Conservation (phyloP, 2,329 filamentous ascomycete species). For the Hansfordia pulvinata region DNA sequence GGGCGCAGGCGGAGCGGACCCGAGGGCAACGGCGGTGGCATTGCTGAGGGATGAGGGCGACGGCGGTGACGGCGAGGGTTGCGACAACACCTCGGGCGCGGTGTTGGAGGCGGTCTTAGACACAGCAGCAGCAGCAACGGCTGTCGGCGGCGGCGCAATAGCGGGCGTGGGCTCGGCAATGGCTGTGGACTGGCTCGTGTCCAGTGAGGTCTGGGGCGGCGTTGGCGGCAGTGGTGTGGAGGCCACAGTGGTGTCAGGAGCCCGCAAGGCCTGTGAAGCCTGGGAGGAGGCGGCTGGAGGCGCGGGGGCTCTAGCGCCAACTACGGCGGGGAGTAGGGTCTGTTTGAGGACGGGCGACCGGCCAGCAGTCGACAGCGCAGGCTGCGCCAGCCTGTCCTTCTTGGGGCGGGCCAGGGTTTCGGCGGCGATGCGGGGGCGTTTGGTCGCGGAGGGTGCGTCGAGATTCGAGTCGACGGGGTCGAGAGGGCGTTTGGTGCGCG, state of each 20-base stretch:
- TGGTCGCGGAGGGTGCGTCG: conserved; percentile 28
- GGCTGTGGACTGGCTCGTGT: conserved; percentile 3
- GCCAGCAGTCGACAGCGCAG: neutral
- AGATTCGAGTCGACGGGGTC: conserved; percentile 29
- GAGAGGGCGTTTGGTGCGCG: conserved; percentile 34
- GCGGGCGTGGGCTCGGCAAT: conserved; percentile 12
- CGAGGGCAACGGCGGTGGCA: conserved; percentile 8
- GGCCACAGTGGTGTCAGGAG: conserved; percentile 7
- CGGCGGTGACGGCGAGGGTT: conserved; percentile 2
- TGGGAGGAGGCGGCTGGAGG: conserved; percentile 2
- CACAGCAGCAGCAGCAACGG: conserved; percentile 3
- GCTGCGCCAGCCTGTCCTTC: no score
- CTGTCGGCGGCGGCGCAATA: conserved; percentile 12
- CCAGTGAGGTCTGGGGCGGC: conserved; percentile 4
- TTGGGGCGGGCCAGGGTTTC: conserved; percentile 29
- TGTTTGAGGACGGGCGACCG: conserved; percentile 3
- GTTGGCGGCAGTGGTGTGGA: conserved; percentile 6
- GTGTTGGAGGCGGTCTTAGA: conserved; percentile 2
- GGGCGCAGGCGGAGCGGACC: conserved; percentile 5
- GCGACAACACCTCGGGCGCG: conserved; percentile 5
- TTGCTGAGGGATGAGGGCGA: conserved; percentile 6
- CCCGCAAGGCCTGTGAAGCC: conserved; percentile 10
- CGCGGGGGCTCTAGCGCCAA: no score
- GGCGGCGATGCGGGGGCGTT: conserved; percentile 37
- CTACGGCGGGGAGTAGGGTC: conserved; percentile 7